Evolutionary conservation across 306 rosid genomes (phyloP), one percentile per base, ranked within the genome.

Genomic region (Prunus kanzakura): DNA sequence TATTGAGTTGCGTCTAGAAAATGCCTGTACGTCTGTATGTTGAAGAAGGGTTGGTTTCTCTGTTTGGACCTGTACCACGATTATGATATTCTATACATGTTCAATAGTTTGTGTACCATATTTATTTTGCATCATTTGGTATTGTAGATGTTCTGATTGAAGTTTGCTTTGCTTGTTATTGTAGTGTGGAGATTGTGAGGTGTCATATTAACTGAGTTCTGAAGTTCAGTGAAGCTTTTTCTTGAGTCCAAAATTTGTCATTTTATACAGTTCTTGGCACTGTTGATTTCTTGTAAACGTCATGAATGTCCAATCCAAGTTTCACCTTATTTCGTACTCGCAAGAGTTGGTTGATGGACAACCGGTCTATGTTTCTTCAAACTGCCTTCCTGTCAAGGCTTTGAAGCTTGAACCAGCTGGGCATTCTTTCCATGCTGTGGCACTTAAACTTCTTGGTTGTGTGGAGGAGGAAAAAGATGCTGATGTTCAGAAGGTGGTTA

Each of bases 321-420:
- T 72, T 52, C 89, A 20, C 54, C 86, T 84, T 75, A 90, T 96
- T 76, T 55, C 89, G 27, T 96, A 91, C 85, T 88, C 94, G 0
- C 56, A 78, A 38, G 99, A 92, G 88, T 74, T 93, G 79, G 86
- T 88, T 19, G 94, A 96, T 88, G 98, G 99, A 45, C 83, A 92
- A 52, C 93, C 97, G n/a, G 82, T 96, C 74, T 83, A 83, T 60
- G 88, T 77, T 79, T 88, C 96, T 69, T 96, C 99, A 0, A 96
- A 96, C 62, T 88, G 88, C 74, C 92, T 91, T 78, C 98, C 99
- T 8, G 52, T 81, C 69, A 91, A 96, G 96, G 96, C 93, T 25
- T 52, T 60, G 43, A 84, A 87, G 49, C 78, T 11, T 54, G 99
- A 96, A 64, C 96, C 99, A 20, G 99, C 99, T 8, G 99, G 99